Conservation (phyloP, 441 rosid genomes). For the Adansonia madagascariensis region DNA sequence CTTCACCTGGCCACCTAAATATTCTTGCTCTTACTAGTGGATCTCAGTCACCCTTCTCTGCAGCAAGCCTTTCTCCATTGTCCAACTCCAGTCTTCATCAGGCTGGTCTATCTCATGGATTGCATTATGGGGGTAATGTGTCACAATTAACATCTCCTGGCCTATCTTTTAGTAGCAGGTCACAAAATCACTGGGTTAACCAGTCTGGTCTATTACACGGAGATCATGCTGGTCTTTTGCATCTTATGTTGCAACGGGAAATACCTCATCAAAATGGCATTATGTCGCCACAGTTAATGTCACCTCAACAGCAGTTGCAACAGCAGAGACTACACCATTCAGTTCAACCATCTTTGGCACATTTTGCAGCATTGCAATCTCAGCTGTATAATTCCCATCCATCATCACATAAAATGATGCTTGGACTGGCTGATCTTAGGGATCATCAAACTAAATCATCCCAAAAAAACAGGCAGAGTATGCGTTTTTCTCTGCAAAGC, state of each 20-base stretch:
- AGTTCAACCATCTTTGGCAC: constrained; percentile 73
- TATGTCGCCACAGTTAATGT: constrained; percentile 53
- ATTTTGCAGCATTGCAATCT: constrained; percentile 69
- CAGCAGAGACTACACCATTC: constrained; percentile 59
- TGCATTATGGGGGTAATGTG: constrained; percentile 60
- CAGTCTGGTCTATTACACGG: constrained; percentile 67
- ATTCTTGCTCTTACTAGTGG: constrained; percentile 57
- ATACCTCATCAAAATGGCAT: constrained; percentile 68
- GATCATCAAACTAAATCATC: constrained; percentile 65
- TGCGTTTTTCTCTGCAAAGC: constrained; percentile 66
- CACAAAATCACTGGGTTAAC: constrained; percentile 79
- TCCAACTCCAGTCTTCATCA: constrained; percentile 60
- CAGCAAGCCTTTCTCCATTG: constrained; percentile 55
- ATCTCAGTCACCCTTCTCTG: constrained; percentile 56
- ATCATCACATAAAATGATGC: constrained; percentile 48
- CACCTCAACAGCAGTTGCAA: constrained; percentile 51
- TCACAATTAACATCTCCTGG: constrained; percentile 59
- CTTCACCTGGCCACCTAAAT: constrained; percentile 55
- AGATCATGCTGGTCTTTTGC: constrained; percentile 68
- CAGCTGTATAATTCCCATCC: constrained; percentile 60
- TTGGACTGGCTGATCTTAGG: constrained; percentile 52
- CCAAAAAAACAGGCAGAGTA: constrained; percentile 49
- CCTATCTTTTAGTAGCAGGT: constrained; percentile 58
- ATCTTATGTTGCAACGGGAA: constrained; percentile 64
- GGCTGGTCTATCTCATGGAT: constrained; percentile 62